phyloP scores from a whole-genome alignment of 768 basidiomycete genomes.

The Termitomyces sp. region DNA sequence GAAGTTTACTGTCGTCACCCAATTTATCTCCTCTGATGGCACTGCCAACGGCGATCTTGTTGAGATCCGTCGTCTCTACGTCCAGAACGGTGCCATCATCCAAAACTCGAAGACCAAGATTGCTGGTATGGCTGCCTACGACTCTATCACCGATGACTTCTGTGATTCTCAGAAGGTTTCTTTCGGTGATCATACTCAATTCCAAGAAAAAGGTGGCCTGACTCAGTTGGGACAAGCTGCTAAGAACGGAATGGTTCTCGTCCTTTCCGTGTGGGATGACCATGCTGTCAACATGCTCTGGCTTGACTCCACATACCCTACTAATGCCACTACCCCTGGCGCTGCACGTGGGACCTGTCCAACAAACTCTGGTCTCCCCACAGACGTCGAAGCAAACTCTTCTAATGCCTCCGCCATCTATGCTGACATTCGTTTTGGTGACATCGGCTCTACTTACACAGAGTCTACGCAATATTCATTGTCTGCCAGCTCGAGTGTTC shows the following conservation, averaged over 20 bases:
- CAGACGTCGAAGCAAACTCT: constrained; percentile 35
- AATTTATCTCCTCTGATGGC: constrained; percentile 48
- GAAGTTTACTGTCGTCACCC: constrained; percentile 55
- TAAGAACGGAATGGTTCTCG: constrained; percentile 42
- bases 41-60: constrained; percentile 42
- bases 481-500: not conserved
- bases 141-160: constrained; percentile 48
- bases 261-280: constrained; percentile 52
- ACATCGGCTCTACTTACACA: constrained; percentile 27
- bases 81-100: constrained; percentile 50
- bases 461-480: not conserved
- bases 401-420: constrained; percentile 42
- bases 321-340: constrained; percentile 35
- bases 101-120: constrained; percentile 45
- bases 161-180: constrained; percentile 44
- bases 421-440: constrained; percentile 53
- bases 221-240: constrained; percentile 30
- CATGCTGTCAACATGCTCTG: constrained; percentile 53
- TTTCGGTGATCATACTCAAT: constrained; percentile 44
- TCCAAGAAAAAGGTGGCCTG: constrained; percentile 40
- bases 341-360: constrained; percentile 48
- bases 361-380: constrained; percentile 42
- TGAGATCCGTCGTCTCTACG: constrained; percentile 52
- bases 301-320: constrained; percentile 51
- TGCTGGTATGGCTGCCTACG: constrained; percentile 34